These are phyloP conservation scores for Cladosporium sp. DNA, from an alignment of 2,329 filamentous ascomycete genomes.

Conservation along the genomic window DNA sequence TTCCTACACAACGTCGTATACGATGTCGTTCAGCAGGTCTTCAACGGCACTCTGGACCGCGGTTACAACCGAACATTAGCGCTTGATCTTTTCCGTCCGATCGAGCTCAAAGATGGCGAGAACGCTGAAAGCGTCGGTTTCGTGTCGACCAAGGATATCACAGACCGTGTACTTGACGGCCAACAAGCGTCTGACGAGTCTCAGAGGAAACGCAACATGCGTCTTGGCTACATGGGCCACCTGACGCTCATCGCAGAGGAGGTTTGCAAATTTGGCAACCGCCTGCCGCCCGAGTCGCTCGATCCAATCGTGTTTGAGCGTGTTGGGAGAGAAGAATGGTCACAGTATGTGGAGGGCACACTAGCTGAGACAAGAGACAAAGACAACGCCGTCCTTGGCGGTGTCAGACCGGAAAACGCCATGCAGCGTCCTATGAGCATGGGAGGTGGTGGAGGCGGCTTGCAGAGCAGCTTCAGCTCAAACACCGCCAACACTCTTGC, in stretches of 20 bases:
- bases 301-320: conserved; percentile 82
- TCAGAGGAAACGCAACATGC: conserved; percentile 79
- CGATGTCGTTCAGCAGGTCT: conserved; percentile 97
- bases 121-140: conserved; percentile 31
- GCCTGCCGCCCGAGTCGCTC: conserved; percentile 84
- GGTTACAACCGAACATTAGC: conserved; percentile 89
- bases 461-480: conserved; percentile 56
- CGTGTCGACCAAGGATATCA: conserved; percentile 77
- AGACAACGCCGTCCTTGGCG: conserved; percentile 97
- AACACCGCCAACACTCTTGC: conserved; percentile 61
- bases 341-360: conserved; percentile 90
- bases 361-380: conserved; percentile 91
- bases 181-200: conserved; percentile 85
- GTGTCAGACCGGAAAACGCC: conserved; percentile 87
- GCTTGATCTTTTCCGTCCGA: conserved; percentile 73
- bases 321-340: conserved; percentile 88
- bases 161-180: conserved; percentile 86
- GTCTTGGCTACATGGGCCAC: conserved; percentile 98
- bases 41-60: conserved; percentile 96
- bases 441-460: conserved; percentile 31
- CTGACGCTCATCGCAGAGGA: conserved; percentile 96
- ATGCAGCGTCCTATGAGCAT: conserved; percentile 62
- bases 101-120: conserved; percentile 27
- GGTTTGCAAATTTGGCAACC: conserved; percentile 96
- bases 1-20: conserved; percentile 99